Percentiles rank a stretch among this genome's conserved stretches.
These are phyloP conservation scores for Sporothrix mexicana DNA, from an alignment of 2,329 filamentous ascomycete species.

Conservation along the genomic window DNA sequence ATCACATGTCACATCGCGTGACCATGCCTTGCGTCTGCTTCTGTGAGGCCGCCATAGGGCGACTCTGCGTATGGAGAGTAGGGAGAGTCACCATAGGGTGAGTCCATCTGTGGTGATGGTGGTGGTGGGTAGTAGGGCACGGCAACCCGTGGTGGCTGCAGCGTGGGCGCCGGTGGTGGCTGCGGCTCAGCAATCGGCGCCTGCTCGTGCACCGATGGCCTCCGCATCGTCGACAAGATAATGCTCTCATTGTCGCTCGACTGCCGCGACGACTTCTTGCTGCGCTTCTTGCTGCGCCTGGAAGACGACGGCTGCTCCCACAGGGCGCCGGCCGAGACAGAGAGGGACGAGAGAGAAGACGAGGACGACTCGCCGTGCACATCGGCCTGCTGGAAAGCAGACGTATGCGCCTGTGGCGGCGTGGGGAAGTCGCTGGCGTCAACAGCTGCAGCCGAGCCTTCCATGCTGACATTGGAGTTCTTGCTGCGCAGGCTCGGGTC, in stretches of 20 bases:
- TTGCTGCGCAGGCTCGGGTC: slow-evolving; percentile 44
- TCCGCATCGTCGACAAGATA: slow-evolving; percentile 39
- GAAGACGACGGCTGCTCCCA: slow-evolving; percentile 31
- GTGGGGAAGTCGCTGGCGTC: neutral
- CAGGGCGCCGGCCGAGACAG: slow-evolving; percentile 26
- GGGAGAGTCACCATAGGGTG: slow-evolving; percentile 13
- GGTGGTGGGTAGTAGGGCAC: slow-evolving; percentile 29
- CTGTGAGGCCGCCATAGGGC: slow-evolving; percentile 33
- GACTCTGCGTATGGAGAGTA: neutral
- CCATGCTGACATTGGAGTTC: slow-evolving; percentile 41
- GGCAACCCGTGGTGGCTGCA: slow-evolving; percentile 52
- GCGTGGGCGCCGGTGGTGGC: slow-evolving; percentile 45
- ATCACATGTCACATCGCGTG: slow-evolving; percentile 32
- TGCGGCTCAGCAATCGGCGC: slow-evolving; percentile 39
- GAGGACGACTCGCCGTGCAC: slow-evolving; percentile 6
- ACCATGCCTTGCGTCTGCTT: slow-evolving; percentile 31
- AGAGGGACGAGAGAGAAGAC: slow-evolving; percentile 30
- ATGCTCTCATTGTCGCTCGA: slow-evolving; percentile 53
- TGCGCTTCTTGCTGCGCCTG: neutral
- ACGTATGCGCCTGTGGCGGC: neutral
- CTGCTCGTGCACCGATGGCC: neutral
- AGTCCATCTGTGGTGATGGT: slow-evolving; percentile 29
- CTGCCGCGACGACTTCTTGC: slow-evolving; percentile 34
- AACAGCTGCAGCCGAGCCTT: slow-evolving; percentile 15
- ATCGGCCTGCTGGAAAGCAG: neutral